Conservation (phyloP, 75 land plant species). For the Selaginella moellendorffii region DNA sequence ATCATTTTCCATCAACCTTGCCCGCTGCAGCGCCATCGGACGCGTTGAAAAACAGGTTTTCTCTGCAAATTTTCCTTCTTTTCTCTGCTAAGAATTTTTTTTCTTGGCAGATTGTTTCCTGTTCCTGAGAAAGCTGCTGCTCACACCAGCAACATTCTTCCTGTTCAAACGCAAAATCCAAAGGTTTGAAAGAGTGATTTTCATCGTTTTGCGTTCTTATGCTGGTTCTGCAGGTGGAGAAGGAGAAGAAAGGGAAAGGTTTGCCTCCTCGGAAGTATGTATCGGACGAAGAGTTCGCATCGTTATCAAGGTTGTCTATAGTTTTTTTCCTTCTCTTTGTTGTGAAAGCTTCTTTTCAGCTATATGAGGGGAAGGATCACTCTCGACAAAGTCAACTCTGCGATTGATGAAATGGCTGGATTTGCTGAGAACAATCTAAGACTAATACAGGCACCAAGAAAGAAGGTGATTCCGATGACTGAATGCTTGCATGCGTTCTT, state of each 20-base stretch:
- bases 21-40: background rate
- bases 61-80: too few species aligned
- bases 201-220: background rate
- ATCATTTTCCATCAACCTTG: background rate
- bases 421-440: slow-evolving; percentile 74
- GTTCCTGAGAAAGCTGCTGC: background rate
- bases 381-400: slow-evolving; percentile 75
- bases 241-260: slow-evolving; percentile 65
- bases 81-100: background rate
- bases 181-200: background rate
- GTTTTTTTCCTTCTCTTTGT: background rate
- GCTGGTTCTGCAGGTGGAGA: background rate
- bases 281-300: slow-evolving; percentile 51
- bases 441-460: slow-evolving; percentile 54
- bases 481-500: background rate
- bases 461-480: slow-evolving; percentile 40
- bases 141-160: background rate
- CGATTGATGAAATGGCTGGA: slow-evolving; percentile 74
- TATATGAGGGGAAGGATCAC: slow-evolving; percentile 94
- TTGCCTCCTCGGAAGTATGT: slow-evolving; percentile 70
- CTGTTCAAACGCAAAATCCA: background rate
- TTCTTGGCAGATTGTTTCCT: background rate
- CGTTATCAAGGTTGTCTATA: slow-evolving; percentile 59
- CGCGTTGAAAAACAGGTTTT: background rate
- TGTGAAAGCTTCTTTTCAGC: slow-evolving; percentile 33